Evolutionary conservation across 768 basidiomycete genomes (phyloP).

Genomic region (Tephrocybe rancida): DNA sequence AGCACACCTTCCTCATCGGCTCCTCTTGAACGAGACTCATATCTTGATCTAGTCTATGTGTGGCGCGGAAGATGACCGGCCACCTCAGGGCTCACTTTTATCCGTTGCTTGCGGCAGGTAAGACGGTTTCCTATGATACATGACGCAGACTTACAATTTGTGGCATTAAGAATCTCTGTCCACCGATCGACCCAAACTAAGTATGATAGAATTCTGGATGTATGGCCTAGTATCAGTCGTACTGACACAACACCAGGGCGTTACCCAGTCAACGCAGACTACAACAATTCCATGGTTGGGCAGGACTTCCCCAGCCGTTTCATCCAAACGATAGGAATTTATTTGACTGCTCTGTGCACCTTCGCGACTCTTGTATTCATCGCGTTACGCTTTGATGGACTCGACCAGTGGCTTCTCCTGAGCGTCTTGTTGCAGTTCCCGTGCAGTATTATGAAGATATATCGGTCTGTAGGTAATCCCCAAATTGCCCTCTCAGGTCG

Average conservation of each 20-base stretch:
- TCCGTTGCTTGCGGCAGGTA: slow-evolving; percentile 41
- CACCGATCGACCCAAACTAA: slow-evolving; percentile 13
- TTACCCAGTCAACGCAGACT: slow-evolving; percentile 7
- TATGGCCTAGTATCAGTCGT: not conserved
- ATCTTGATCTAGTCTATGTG: slow-evolving; percentile 13
- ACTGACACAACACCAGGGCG: slow-evolving; percentile 24
- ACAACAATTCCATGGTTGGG: not conserved
- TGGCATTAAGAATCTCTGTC: not conserved
- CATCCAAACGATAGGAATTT: not conserved
- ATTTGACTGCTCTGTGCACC: not conserved
- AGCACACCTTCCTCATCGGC: not conserved
- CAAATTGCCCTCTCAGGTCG: not conserved
- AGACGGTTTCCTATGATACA: not conserved
- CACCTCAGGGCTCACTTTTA: slow-evolving; percentile 39
- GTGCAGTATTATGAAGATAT: slow-evolving; percentile 25
- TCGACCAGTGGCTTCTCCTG: slow-evolving; percentile 32
- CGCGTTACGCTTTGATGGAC: not conserved
- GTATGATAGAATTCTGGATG: not conserved
- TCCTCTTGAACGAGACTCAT: not conserved
- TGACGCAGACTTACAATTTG: not conserved
- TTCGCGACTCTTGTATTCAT: not conserved
- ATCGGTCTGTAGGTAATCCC: not conserved
- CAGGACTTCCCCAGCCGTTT: not conserved
- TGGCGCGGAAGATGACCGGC: slow-evolving; percentile 24
- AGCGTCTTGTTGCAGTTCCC: slow-evolving; percentile 29